phyloP scores from a whole-genome alignment of 2,329 filamentous ascomycete genomes.

The Mycogone perniciosa region DNA sequence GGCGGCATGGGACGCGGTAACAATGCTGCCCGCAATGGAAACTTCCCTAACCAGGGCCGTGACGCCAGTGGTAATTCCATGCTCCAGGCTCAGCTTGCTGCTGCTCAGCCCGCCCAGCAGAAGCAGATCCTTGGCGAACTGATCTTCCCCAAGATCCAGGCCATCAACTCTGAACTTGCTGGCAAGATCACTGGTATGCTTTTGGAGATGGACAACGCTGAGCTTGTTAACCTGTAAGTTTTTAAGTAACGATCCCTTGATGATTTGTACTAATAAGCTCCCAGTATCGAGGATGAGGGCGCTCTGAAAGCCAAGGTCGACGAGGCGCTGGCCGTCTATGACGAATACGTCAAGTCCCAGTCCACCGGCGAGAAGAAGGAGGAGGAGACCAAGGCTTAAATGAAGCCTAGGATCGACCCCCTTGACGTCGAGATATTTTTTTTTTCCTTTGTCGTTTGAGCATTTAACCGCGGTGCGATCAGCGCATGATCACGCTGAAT shows the following conservation, averaged over 20 bases:
- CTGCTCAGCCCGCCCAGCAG: conserved; percentile 65
- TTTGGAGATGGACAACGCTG: conserved; percentile 95
- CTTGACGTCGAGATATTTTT: conserved; percentile 16
- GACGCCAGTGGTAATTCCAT: conserved; percentile 34
- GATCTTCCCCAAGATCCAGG: conserved; percentile 97
- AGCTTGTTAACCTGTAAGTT: conserved; percentile 92
- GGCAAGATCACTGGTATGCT: conserved; percentile 99
- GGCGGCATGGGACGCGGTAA: conserved; percentile 43
- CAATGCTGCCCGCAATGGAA: conserved; percentile 36
- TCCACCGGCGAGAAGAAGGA: conserved; percentile 42
- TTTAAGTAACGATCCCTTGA: conserved; percentile 12
- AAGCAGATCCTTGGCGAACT: conserved; percentile 98
- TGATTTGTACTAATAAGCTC: conserved; percentile 14
- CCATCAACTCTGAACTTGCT: conserved; percentile 88
- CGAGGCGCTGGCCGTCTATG: conserved; percentile 93
- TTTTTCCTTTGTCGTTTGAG: conserved; percentile 23
- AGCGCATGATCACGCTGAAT: conserved; percentile 5
- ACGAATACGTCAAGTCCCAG: conserved; percentile 96
- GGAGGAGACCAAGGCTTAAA: conserved; percentile 38
- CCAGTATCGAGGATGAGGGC: conserved; percentile 78
- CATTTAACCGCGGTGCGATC: conserved; percentile 8
- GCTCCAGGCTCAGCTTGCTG: conserved; percentile 53
- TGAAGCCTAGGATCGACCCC: conserved; percentile 6
- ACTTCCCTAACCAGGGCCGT: conserved; percentile 41
- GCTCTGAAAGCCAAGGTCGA: conserved; percentile 94